phyloP scores from a whole-genome alignment of 2,329 filamentous ascomycete genomes.

The Nothophoma quercina region DNA sequence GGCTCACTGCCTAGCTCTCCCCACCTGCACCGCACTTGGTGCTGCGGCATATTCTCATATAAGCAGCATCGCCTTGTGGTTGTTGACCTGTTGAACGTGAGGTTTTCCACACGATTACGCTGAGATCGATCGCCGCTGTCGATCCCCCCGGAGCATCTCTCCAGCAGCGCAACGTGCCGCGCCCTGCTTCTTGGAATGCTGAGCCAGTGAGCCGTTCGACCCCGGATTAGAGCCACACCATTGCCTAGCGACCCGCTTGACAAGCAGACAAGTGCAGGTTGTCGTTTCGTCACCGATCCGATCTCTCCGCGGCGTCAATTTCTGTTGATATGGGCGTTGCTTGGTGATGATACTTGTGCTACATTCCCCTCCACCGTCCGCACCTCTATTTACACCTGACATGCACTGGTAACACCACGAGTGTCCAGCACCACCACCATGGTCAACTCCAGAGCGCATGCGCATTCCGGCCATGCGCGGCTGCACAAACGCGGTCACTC shows the following conservation, averaged over 20 bases:
- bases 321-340: constrained; percentile 26
- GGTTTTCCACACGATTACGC: constrained; percentile 11
- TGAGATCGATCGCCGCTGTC: constrained; percentile 17
- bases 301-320: constrained; percentile 14
- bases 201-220: constrained; percentile 5
- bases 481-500: constrained; percentile 53
- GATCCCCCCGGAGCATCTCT: constrained; percentile 12
- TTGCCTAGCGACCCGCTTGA: constrained; percentile 11
- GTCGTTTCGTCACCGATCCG: constrained; percentile 21
- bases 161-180: constrained; percentile 17
- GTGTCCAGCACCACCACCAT: constrained; percentile 26
- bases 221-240: constrained; percentile 13
- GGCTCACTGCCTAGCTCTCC: constrained; percentile 50
- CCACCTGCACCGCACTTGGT: constrained; percentile 9
- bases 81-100: background rate
- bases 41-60: constrained; percentile 15
- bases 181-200: constrained; percentile 11
- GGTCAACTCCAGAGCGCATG: constrained; percentile 30
- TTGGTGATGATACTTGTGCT: constrained; percentile 32
- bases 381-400: constrained; percentile 19
- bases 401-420: constrained; percentile 25
- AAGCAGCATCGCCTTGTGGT: constrained; percentile 13
- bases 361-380: constrained; percentile 14
- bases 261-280: constrained; percentile 2
- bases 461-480: constrained; percentile 44